A percentile compares a stretch with the other conserved stretches of the same genome.
These are phyloP conservation scores for Schoenoplectus triqueter DNA, from an alignment of 202 grass and related monocot species.

Conservation along the genomic window DNA sequence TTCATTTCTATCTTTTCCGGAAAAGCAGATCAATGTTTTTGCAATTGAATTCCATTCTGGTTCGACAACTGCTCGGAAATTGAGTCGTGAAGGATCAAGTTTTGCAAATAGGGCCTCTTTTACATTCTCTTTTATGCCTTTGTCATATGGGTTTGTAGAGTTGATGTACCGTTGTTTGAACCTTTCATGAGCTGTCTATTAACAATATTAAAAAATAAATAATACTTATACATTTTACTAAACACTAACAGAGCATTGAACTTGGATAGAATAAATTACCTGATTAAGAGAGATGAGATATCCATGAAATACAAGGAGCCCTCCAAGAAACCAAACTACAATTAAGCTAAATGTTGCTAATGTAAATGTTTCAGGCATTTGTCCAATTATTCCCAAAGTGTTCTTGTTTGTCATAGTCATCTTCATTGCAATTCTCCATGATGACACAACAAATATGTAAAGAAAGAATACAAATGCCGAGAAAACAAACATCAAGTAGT, in stretches of 20 bases:
- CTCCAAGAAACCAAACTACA: constrained; percentile 45
- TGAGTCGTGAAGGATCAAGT: constrained; percentile 50
- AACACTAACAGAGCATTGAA: neutral
- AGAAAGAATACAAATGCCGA: constrained; percentile 45
- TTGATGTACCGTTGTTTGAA: constrained; percentile 40
- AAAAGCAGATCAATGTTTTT: constrained; percentile 12
- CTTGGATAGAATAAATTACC: constrained; percentile 19
- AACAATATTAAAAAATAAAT: neutral
- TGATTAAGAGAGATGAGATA: constrained; percentile 61
- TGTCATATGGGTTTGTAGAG: constrained; percentile 54
- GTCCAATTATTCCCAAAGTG: constrained; percentile 28
- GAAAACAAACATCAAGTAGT: constrained; percentile 52
- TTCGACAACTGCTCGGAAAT: constrained; percentile 51
- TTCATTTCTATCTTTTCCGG: neutral
- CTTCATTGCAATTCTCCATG: constrained; percentile 40
- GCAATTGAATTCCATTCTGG: constrained; percentile 31
- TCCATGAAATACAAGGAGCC: constrained; percentile 47
- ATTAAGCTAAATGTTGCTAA: constrained; percentile 55
- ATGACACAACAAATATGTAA: constrained; percentile 44
- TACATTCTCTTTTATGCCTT: constrained; percentile 47
- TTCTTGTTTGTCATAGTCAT: neutral
- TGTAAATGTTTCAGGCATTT: constrained; percentile 45
- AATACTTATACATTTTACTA: neutral
- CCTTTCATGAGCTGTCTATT: constrained; percentile 59
- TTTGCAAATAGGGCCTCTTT: constrained; percentile 52